Evolutionary conservation across 352 stramenopile genomes (phyloP), one percentile per base, ranked within the genome.

Genomic region (Phytophthora pini): DNA sequence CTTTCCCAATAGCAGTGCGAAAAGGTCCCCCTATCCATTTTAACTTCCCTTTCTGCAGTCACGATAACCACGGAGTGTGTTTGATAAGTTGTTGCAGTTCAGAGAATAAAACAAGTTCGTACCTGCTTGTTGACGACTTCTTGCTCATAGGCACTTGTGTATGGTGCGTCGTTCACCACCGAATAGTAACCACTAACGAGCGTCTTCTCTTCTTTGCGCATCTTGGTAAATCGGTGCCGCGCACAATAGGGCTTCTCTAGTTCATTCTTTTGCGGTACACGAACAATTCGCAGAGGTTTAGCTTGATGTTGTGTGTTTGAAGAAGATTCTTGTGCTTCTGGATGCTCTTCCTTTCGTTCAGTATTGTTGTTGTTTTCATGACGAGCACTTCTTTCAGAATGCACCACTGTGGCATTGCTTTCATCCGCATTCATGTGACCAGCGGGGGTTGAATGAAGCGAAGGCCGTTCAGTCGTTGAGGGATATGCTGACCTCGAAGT

Each of bases 121-220:
- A 83, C 77, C 76, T 92, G 84, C 7, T 77, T 63, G 20, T 83
- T 70, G 32, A 92, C 53, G 11, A 61, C 56, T 55, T 93, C 80
- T 4, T 74, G 73, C 29, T 93, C 84, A 20, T 53, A 61, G 1
- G 56, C 44, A 38, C 79, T 89, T 46, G 68, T 48, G 64, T 94
- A 94, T 26, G 87, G 87, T 20, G 82, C 84, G 46, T 94, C 87
- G 51, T 94, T 94, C 44, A 93, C 74, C 38, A 94, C 74, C 38
- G 87, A 94, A 52, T 93, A 94, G 55, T 89, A 94, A 4, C 74
- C 64, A 63, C 29, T 63, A 50, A 11, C 36, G 3, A 49, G 56
- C 24, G 44, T 61, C 41, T 58, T 61, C 31, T 77, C 68, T 47
- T 74, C 58, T n/a, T 77, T 68, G 3, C 62, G 53, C 38, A 89